Conservation (phyloP, 768 basidiomycete genomes). For the Chalciporus chontae region DNA sequence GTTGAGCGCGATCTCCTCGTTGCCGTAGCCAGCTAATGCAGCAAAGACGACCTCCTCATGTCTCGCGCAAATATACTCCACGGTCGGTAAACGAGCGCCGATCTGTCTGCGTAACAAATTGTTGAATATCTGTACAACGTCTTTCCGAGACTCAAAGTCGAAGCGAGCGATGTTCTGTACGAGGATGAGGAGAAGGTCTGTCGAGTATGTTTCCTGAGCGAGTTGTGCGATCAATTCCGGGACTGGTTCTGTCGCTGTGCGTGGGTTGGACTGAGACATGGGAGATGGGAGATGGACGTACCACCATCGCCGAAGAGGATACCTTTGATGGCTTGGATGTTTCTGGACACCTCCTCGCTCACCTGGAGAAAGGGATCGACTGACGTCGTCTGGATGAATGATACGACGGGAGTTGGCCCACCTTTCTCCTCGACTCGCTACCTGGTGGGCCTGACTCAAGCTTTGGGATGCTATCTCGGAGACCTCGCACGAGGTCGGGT, state of each 20-base stretch:
- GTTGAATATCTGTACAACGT: constrained; percentile 85
- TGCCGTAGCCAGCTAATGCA: constrained; percentile 87
- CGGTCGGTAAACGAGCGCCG: constrained; percentile 91
- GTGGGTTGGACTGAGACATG: constrained; percentile 5
- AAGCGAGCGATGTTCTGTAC: constrained; percentile 81
- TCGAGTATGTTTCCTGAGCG: constrained; percentile 92
- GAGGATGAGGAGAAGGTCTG: constrained; percentile 78
- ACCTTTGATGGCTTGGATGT: constrained; percentile 85
- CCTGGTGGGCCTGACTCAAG: constrained; percentile 74
- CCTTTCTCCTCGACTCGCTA: constrained; percentile 77
- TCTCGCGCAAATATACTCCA: constrained; percentile 84
- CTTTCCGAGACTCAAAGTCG: constrained; percentile 92
- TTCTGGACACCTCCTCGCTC: constrained; percentile 85
- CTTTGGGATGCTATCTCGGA: constrained; percentile 75
- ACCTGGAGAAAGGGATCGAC: constrained; percentile 47
- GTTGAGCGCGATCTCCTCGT: constrained; percentile 94
- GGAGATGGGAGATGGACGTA: constrained; percentile 32
- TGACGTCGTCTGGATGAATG: background rate
- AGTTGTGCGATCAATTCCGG: constrained; percentile 92
- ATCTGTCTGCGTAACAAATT: constrained; percentile 88
- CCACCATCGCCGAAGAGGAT: constrained; percentile 88
- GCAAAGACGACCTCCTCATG: constrained; percentile 77
- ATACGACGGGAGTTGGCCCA: constrained; percentile 31
- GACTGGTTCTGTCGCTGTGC: constrained; percentile 55
- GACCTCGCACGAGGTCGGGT: constrained; percentile 78